Percentiles rank a stretch among this genome's conserved stretches.
Conservation (phyloP, 75 land plant species). For the Adiantum capillusveneris region DNA sequence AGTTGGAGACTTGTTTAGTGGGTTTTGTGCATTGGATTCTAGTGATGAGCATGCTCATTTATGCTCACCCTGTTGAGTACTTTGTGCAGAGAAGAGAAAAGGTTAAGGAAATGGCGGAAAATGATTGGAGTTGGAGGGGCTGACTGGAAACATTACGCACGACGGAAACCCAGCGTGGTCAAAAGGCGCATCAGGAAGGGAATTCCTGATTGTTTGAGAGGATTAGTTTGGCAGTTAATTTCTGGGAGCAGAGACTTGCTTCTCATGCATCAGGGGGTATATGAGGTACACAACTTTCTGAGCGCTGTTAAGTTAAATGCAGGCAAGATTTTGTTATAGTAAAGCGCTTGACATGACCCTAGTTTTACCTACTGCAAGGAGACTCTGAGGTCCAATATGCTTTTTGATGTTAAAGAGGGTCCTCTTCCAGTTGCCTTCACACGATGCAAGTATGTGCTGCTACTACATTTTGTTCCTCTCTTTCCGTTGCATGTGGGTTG, state of each 20-base stretch:
- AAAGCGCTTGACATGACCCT: no score
- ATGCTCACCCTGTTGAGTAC: background rate
- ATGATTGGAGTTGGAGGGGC: slow-evolving; percentile 98
- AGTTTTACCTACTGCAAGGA: no score
- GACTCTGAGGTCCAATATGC: no score
- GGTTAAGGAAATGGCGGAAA: slow-evolving; percentile 91
- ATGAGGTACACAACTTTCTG: slow-evolving; percentile 58
- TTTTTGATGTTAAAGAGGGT: no score
- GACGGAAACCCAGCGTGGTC: slow-evolving; percentile 86
- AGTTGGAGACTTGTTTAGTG: no score
- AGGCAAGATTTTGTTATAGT: no score
- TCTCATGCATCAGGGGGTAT: slow-evolving; percentile 97
- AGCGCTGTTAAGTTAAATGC: no score
- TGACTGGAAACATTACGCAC: slow-evolving; percentile 95
- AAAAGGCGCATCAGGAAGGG: slow-evolving; percentile 69
- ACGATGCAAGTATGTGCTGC: no score
- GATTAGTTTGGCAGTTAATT: slow-evolving; percentile 96
- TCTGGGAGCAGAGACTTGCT: slow-evolving; percentile 94
- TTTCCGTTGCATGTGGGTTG: no score
- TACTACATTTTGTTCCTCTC: no score
- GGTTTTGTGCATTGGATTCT: no score
- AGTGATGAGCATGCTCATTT: background rate
- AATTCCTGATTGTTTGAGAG: slow-evolving; percentile 94
- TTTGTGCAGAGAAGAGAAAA: slow-evolving; percentile 70
- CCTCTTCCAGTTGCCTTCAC: no score